Evolutionary conservation across 1,139 yeast species (phyloP), one percentile per base, ranked within the genome.

Genomic region (Zygosaccharomyces sapae): DNA sequence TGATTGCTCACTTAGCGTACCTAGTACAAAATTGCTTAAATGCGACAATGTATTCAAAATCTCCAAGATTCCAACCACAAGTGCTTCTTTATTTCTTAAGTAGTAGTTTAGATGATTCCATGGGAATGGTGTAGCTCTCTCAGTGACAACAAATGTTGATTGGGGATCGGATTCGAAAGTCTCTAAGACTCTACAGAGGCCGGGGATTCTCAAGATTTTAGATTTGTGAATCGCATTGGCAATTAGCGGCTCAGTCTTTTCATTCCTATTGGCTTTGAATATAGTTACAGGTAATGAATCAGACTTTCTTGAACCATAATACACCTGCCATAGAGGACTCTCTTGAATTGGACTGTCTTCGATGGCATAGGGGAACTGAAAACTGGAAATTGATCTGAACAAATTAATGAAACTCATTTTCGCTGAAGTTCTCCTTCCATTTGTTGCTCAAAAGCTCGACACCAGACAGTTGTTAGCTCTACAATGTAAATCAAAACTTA

Each of bases 181-280:
- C 55, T 90, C 97, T 9, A 86, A 57, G 12, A 81, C 77, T 37
- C 75, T 72, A 44, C 89, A 71, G 18, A 89, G 75, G 0, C 95
- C 95, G 0, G 98, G 98, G 25, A 86, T 73, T 51, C 83, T 79
- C 59, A 89, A 71, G 27, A 81, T 71, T 60, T 86, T 83, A 54
- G 84, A 72, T 60, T 82, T 85, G 46, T 73, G 77, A 47, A 79
- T 72, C 44, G 86, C 77, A 63, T 88, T 87, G 44, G 73, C 69
- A 1, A 92, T 92, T 46, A 84, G 63, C 8, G 71, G 43, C 24
- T 52, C 55, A 13, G 37, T 50, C 12, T 50, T 48, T 24, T 47
- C 44, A 7, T 43, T 44, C 4, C 46, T 40, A 9, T 51, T 53
- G 5, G 60, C 60, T 35, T 60, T 58, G 44, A 62, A 62, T 10